Evolutionary conservation across 371 early-diverging fungal species (phyloP).

Genomic region (Mortierella sp.): DNA sequence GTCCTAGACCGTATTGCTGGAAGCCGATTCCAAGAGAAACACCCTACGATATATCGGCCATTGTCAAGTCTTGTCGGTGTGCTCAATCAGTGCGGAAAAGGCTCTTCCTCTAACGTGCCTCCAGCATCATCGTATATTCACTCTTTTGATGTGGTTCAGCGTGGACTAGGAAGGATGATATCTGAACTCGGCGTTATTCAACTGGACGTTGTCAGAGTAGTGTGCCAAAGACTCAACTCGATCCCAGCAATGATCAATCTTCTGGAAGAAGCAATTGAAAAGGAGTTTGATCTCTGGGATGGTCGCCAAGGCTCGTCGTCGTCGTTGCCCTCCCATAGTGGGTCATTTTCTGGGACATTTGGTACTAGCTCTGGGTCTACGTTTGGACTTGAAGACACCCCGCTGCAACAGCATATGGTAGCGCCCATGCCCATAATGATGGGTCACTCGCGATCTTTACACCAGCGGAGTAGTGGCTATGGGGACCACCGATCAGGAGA

Average conservation of each 20-base stretch:
- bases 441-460: neutral
- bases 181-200: conserved; percentile 37
- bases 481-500: neutral
- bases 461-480: neutral
- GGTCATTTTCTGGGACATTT: neutral
- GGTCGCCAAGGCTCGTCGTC: conserved; percentile 24
- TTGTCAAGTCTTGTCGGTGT: conserved; percentile 30
- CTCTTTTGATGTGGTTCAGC: conserved; percentile 24
- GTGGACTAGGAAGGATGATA: conserved; percentile 32
- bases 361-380: conserved; percentile 8
- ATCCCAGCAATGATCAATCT: conserved; percentile 42
- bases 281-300: conserved; percentile 44
- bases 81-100: conserved; percentile 33
- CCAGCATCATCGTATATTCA: conserved; percentile 3
- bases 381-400: conserved; percentile 41
- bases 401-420: conserved; percentile 11
- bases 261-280: conserved; percentile 49
- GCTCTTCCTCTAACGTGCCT: neutral
- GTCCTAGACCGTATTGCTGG: conserved; percentile 43
- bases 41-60: conserved; percentile 27
- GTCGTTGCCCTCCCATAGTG: neutral
- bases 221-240: conserved; percentile 39
- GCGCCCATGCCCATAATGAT: conserved; percentile 20
- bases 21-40: conserved; percentile 10
- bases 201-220: conserved; percentile 32